A percentile compares a stretch with the other conserved stretches of the same genome.
These are phyloP conservation scores for Mycena vulgaris DNA, from an alignment of 768 basidiomycete genomes.

Conservation along the genomic window DNA sequence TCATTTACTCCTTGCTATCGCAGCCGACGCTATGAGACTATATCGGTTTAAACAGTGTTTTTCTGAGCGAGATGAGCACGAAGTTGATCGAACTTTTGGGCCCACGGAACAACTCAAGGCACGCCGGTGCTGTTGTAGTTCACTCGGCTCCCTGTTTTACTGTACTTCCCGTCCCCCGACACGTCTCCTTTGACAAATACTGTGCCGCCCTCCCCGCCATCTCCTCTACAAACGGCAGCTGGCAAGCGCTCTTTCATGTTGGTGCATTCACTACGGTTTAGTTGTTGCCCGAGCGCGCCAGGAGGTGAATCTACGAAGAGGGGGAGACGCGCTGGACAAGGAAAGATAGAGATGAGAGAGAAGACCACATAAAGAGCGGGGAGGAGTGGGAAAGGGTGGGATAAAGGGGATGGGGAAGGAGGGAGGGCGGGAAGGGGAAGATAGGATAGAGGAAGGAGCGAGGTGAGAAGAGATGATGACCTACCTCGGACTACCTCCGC, in stretches of 20 bases:
- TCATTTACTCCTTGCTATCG: constrained; percentile 11
- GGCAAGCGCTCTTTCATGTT: constrained; percentile 1
- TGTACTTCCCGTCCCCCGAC: constrained; percentile 7
- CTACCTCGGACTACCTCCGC: no score
- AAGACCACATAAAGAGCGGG: no score
- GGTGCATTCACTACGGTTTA: constrained; percentile 1
- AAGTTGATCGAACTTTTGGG: constrained; percentile 12
- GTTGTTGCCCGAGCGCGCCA: constrained; percentile 1
- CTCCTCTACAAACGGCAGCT: not conserved
- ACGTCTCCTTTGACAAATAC: constrained; percentile 8
- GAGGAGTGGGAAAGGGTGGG: no score
- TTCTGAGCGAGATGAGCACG: constrained; percentile 13
- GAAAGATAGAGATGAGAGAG: no score
- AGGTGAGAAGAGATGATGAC: no score
- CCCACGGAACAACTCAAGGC: constrained; percentile 8
- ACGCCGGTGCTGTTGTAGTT: constrained; percentile 10
- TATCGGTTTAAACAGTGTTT: constrained; percentile 11
- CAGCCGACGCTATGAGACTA: constrained; percentile 11
- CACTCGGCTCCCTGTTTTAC: constrained; percentile 11
- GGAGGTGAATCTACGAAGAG: not conserved
- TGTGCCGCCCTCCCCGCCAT: constrained; percentile 9
- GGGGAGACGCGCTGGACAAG: not conserved
- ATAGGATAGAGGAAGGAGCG: no score
- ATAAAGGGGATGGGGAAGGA: no score
- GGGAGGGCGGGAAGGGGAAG: no score